phyloP scores from a whole-genome alignment of 179 eudicot genomes.

The Beta lomatogona region DNA sequence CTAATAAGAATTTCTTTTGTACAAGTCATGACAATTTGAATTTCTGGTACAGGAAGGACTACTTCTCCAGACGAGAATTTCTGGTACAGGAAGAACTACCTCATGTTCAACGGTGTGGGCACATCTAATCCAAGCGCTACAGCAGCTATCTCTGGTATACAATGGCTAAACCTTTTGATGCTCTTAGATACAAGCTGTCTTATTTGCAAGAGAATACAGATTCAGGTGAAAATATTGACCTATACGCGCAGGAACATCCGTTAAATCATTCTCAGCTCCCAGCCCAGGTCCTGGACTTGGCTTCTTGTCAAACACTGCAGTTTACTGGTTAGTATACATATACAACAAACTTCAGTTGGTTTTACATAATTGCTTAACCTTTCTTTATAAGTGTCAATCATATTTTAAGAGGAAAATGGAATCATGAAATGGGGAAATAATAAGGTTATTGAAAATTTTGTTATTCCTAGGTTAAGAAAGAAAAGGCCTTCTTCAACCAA shows the following conservation, averaged over 20 bases:
- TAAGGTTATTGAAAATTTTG: slow-evolving; percentile 11
- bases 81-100: slow-evolving; percentile 44
- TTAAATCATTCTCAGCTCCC: slow-evolving; percentile 51
- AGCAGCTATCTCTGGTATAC: slow-evolving; percentile 62
- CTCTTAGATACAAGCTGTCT: neutral
- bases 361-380: neutral
- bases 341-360: neutral
- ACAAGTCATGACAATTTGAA: neutral
- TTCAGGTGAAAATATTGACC: slow-evolving; percentile 8
- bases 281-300: slow-evolving; percentile 65
- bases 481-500: slow-evolving; percentile 68
- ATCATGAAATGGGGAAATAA: neutral
- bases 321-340: slow-evolving; percentile 59
- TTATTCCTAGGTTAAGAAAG: slow-evolving; percentile 46
- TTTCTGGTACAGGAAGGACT: slow-evolving; percentile 48
- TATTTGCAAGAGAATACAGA: neutral
- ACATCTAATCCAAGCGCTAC: slow-evolving; percentile 46
- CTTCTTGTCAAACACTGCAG: slow-evolving; percentile 45
- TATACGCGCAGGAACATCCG: slow-evolving; percentile 53
- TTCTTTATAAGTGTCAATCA: neutral
- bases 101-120: slow-evolving; percentile 27
- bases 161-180: neutral
- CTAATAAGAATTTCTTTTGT: neutral
- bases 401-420: neutral
- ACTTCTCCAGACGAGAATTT: slow-evolving; percentile 30